A percentile compares a stretch with the other conserved stretches of the same genome.
phyloP scores from a whole-genome alignment of 2,329 filamentous ascomycete genomes.

The Arthrobotrys megalospora region DNA sequence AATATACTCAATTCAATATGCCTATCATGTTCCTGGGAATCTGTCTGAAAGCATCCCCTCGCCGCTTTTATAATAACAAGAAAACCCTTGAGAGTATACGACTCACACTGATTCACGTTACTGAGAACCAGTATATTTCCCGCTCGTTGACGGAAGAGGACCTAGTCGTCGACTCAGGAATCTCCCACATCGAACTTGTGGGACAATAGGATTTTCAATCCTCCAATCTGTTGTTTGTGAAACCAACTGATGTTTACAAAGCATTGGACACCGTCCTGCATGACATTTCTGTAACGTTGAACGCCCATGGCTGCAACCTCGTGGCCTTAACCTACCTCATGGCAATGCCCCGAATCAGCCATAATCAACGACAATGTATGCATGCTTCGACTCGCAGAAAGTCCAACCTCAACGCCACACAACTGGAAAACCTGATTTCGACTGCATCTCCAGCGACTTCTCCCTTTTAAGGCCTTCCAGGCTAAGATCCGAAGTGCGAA shows the following conservation, averaged over 20 bases:
- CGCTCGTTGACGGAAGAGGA: constrained; percentile 7
- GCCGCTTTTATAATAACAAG: not conserved
- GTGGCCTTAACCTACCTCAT: constrained; percentile 4
- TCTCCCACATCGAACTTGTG: constrained; percentile 1
- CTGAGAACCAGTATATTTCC: not conserved
- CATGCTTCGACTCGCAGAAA: not conserved
- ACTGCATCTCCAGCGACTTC: not conserved
- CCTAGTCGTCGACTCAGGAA: not conserved
- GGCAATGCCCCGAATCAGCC: constrained; percentile 27
- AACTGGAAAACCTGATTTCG: constrained; percentile 11
- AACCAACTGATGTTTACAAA: not conserved
- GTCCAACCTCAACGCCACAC: constrained; percentile 1
- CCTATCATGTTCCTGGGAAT: not conserved
- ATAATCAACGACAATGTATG: constrained; percentile 1
- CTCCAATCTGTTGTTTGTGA: not conserved
- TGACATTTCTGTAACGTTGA: not conserved
- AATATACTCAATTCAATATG: not conserved
- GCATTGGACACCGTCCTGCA: not conserved
- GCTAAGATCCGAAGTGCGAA: constrained; percentile 53
- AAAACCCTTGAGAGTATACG: not conserved
- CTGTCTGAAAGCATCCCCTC: not conserved
- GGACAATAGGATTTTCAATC: not conserved
- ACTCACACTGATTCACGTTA: not conserved
- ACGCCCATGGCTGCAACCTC: not conserved
- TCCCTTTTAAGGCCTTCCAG: constrained; percentile 18